Evolutionary conservation across 305 asterid species (phyloP), one percentile per base, ranked within the genome.

Genomic region (Petunia hybrid): DNA sequence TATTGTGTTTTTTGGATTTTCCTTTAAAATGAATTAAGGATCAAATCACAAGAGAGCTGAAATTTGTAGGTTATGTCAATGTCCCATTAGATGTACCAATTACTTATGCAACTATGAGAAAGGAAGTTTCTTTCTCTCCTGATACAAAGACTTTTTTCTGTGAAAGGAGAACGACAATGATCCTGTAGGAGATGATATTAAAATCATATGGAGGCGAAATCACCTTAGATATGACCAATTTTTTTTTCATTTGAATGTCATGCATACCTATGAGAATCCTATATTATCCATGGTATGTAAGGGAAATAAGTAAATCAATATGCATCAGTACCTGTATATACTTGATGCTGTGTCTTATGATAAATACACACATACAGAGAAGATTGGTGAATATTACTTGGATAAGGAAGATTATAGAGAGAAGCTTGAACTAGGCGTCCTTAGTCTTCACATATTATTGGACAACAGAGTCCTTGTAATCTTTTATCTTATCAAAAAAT

Each of bases 181-280:
- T 42, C 39, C 76, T 68, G 40, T 42, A 68, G 56, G 55, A n/a
- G 76, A 68, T 41, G 56, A 68, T 68, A 42, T 42, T 42, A 42
- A n/a, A 42, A 8, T 42, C 38, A 68, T 38, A n/a, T 68, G 8
- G 56, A 68, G n/a, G 76, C 31, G 48, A 66, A 68, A 42, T 68
- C 76, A 22, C 56, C 76, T 8, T n/a, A 42, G 39, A 68, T 68
- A 42, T 16, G n/a, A 68, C 76, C 56, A 42, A 68, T 41, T 67
- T n/a, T 7, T 22, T 22, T 68, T 53, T 53, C 76, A n/a, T 68
- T 68, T 38, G 39, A 40, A 68, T 68, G 56, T 42, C 56, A 67
- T 41, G 76, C n/a, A 13, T 39, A 67, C 76, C 76, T 68, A 16
- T 6, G 1, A 4, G 8, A 68, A 68, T 68, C 55, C 75, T n/a